Percentiles rank a stretch among this genome's conserved stretches.
Evolutionary conservation across 129 eudicot genomes (phyloP).

Genomic region (Oenanthe sinensis): DNA sequence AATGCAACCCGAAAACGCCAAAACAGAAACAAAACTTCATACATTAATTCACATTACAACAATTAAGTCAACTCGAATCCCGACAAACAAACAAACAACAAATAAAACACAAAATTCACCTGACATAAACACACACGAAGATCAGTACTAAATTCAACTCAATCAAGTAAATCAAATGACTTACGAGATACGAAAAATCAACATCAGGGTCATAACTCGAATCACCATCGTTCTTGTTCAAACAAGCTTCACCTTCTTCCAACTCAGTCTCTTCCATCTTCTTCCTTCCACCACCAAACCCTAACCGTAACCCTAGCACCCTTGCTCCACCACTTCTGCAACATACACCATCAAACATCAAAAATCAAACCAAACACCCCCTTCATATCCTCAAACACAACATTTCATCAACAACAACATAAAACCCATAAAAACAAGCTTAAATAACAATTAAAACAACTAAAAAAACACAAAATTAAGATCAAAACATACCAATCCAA

Average conservation of each 20-base stretch:
- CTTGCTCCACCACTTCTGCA: slow-evolving; percentile 58
- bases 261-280: slow-evolving; percentile 58
- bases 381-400: slow-evolving; percentile 21
- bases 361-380: slow-evolving; percentile 12
- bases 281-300: slow-evolving; percentile 39
- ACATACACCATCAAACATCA: slow-evolving; percentile 69
- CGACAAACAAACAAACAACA: background rate
- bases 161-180: background rate
- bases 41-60: slow-evolving; percentile 7
- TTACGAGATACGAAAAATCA: slow-evolving; percentile 55
- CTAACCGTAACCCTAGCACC: slow-evolving; percentile 39
- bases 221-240: slow-evolving; percentile 30
- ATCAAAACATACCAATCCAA: slow-evolving; percentile 29
- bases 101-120: background rate
- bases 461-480: slow-evolving; percentile 36
- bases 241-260: slow-evolving; percentile 88
- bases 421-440: slow-evolving; percentile 9
- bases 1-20: slow-evolving; percentile 8
- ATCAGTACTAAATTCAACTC: slow-evolving; percentile 1
- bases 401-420: slow-evolving; percentile 9
- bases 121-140: background rate
- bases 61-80: slow-evolving; percentile 16
- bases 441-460: background rate
- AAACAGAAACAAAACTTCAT: background rate
- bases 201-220: slow-evolving; percentile 51